Conservation (phyloP, 129 eudicot genomes). For the Mikania micrantha region DNA sequence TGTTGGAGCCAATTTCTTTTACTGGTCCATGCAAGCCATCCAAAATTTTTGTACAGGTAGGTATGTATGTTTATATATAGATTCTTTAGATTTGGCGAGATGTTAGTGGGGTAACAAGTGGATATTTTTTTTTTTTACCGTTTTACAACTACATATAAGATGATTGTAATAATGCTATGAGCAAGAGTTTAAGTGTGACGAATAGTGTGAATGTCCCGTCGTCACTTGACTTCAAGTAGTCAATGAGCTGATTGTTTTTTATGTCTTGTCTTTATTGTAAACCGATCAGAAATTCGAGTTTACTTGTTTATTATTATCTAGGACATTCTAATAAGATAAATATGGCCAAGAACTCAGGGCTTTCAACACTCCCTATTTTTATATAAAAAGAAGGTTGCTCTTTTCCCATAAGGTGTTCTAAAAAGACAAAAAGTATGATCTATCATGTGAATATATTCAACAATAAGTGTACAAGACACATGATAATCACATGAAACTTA, state of each 20-base stretch:
- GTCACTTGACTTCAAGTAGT: no score
- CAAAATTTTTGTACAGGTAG: constrained; percentile 41
- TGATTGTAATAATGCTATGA: no score
- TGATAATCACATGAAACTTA: constrained; percentile 21
- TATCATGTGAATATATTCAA: constrained; percentile 15
- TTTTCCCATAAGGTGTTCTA: constrained; percentile 14
- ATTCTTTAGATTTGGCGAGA: neutral
- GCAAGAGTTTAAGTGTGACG: no score
- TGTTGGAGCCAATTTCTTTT: constrained; percentile 45
- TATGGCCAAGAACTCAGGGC: no score
- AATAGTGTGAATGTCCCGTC: no score
- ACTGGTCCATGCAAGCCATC: constrained; percentile 68
- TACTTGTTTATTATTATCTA: no score
- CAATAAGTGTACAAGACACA: constrained; percentile 9
- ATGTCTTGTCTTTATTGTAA: no score
- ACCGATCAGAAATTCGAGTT: no score
- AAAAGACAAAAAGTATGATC: constrained; percentile 13
- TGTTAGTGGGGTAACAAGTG: neutral
- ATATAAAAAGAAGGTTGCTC: constrained; percentile 3
- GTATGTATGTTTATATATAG: neutral
- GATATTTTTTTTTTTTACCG: neutral
- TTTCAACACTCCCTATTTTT: no score
- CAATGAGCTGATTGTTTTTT: no score
- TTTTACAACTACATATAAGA: no score
- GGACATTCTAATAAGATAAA: no score